Evolutionary conservation across 768 basidiomycete species (phyloP).

Genomic region (Collybia sordida): DNA sequence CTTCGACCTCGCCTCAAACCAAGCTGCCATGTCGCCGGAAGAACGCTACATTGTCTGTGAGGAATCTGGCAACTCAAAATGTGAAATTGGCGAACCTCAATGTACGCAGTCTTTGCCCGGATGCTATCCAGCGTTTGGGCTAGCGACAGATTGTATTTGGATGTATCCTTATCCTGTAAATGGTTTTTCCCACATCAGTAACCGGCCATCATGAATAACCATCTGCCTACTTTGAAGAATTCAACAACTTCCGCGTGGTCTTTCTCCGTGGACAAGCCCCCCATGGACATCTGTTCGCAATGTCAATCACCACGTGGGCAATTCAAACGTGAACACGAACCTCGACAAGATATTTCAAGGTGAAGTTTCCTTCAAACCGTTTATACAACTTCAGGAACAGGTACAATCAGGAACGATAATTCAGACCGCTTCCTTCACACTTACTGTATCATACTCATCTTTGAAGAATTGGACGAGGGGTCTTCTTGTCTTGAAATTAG

Average conservation of each 20-base stretch:
- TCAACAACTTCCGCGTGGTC: slow-evolving; percentile 62
- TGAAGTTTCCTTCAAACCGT: slow-evolving; percentile 71
- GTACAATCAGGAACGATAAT: neutral
- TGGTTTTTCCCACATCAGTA: slow-evolving; percentile 18
- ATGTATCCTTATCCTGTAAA: slow-evolving; percentile 60
- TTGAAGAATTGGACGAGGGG: slow-evolving; percentile 61
- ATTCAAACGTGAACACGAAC: slow-evolving; percentile 34
- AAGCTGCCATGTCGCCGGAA: slow-evolving; percentile 51
- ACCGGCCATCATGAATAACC: slow-evolving; percentile 2
- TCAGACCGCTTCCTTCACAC: slow-evolving; percentile 17
- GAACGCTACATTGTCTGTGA: slow-evolving; percentile 46
- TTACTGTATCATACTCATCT: slow-evolving; percentile 63
- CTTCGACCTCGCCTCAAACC: slow-evolving; percentile 40
- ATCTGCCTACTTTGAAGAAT: slow-evolving; percentile 70
- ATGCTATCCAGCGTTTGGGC: slow-evolving; percentile 72
- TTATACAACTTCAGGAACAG: slow-evolving; percentile 49
- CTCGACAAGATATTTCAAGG: slow-evolving; percentile 50
- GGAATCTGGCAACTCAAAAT: neutral
- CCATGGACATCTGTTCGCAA: slow-evolving; percentile 26
- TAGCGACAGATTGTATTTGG: slow-evolving; percentile 64
- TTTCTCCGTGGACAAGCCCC: slow-evolving; percentile 54
- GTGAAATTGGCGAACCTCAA: slow-evolving; percentile 44
- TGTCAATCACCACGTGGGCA: slow-evolving; percentile 25
- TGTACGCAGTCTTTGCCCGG: slow-evolving; percentile 56
- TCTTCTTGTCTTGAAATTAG: slow-evolving; percentile 57